A percentile compares a stretch with the other conserved stretches of the same genome.
phyloP scores from a whole-genome alignment of 1,139 yeast genomes.

The Taphrina betulina region DNA sequence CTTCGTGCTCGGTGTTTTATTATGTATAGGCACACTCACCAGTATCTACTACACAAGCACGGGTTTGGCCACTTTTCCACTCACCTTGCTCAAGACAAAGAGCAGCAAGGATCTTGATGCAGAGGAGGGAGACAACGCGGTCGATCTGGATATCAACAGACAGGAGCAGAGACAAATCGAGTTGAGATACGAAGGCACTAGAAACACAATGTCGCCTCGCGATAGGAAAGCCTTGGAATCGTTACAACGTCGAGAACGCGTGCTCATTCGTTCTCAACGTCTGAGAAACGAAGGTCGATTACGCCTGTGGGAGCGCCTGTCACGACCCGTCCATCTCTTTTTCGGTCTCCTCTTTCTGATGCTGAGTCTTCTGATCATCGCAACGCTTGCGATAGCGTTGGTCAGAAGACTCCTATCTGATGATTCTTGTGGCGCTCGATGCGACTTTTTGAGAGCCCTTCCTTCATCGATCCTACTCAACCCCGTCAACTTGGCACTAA shows the following conservation, averaged over 20 bases:
- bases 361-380: slow-evolving; percentile 34
- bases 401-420: slow-evolving; percentile 6
- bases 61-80: slow-evolving; percentile 37
- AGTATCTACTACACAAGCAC: slow-evolving; percentile 36
- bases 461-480: slow-evolving; percentile 18
- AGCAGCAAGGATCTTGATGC: slow-evolving; percentile 32
- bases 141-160: slow-evolving; percentile 38
- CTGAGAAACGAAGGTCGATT: slow-evolving; percentile 35
- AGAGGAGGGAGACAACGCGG: slow-evolving; percentile 36
- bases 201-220: slow-evolving; percentile 37
- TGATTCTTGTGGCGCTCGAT: slow-evolving; percentile 35
- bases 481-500: slow-evolving; percentile 9
- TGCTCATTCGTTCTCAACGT: slow-evolving; percentile 38
- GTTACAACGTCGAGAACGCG: slow-evolving; percentile 40
- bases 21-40: slow-evolving; percentile 38
- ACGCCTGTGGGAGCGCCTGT: slow-evolving; percentile 35
- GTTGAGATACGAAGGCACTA: slow-evolving; percentile 36
- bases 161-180: slow-evolving; percentile 40
- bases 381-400: slow-evolving; percentile 36
- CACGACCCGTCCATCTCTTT: slow-evolving; percentile 35
- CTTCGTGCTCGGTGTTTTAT: slow-evolving; percentile 37
- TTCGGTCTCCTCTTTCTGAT: slow-evolving; percentile 36
- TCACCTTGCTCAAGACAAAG: slow-evolving; percentile 35
- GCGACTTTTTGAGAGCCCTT: slow-evolving; percentile 34
- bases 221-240: slow-evolving; percentile 39